phyloP scores from a whole-genome alignment of 371 early-diverging fungal species.

The Chytridiales sp. region DNA sequence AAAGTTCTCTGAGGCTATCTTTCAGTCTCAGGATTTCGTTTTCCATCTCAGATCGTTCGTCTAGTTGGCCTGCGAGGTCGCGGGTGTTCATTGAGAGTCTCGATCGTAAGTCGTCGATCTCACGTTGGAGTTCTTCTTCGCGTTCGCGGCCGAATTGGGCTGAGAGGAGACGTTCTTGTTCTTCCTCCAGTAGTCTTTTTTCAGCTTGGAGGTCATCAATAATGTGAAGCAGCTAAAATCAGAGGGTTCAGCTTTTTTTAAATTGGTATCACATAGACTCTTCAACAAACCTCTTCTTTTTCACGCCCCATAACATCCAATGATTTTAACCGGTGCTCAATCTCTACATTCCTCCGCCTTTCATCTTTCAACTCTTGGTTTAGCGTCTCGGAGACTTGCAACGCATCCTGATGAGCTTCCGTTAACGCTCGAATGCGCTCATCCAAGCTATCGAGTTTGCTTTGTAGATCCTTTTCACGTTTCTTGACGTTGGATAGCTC shows the following conservation, averaged over 20 bases:
- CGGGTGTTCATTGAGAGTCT: constrained; percentile 26
- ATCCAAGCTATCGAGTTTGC: constrained; percentile 33
- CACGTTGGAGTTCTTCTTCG: constrained; percentile 38
- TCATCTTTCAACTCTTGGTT: constrained; percentile 47
- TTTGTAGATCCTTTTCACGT: constrained; percentile 18
- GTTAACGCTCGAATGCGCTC: constrained; percentile 33
- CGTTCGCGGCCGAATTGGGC: constrained; percentile 35
- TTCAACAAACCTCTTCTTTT: constrained; percentile 32
- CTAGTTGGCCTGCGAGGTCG: constrained; percentile 22
- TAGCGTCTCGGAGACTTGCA: constrained; percentile 32
- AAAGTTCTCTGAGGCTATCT: constrained; percentile 22
- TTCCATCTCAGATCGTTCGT: constrained; percentile 28
- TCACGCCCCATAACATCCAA: constrained; percentile 13
- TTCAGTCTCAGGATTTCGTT: constrained; percentile 17
- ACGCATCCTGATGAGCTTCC: constrained; percentile 38
- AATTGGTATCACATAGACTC: background rate
- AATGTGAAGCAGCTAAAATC: constrained; percentile 42
- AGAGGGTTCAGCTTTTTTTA: background rate
- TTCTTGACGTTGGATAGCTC: constrained; percentile 35
- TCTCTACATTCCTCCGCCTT: constrained; percentile 27
- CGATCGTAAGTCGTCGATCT: constrained; percentile 26
- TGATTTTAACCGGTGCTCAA: constrained; percentile 30
- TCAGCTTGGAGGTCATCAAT: constrained; percentile 48
- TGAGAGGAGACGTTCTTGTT: constrained; percentile 34
- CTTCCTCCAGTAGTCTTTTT: constrained; percentile 42